phyloP scores from a whole-genome alignment of 1,284 basidiomycete species.

The Mycosarcoma maydis region DNA sequence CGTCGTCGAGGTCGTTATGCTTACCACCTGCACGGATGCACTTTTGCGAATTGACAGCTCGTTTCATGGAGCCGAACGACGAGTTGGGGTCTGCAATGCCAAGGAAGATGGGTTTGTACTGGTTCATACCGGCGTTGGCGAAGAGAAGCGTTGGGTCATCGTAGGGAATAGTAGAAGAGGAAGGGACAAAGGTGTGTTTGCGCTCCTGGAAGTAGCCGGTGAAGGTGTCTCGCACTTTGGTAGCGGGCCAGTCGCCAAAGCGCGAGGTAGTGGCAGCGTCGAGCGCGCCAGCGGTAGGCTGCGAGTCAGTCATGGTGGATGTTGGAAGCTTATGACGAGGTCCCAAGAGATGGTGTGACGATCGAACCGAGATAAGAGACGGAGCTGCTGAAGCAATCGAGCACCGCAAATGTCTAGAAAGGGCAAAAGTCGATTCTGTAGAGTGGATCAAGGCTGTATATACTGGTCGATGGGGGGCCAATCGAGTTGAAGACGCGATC shows the following conservation, averaged over 20 bases:
- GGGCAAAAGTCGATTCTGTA: not conserved
- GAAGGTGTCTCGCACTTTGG: slow-evolving; percentile 78
- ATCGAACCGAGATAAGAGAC: not conserved
- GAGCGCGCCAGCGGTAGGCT: slow-evolving; percentile 8
- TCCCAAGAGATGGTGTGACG: no score
- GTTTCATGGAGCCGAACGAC: slow-evolving; percentile 84
- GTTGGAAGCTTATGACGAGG: not conserved
- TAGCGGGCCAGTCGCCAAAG: slow-evolving; percentile 75
- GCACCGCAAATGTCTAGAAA: slow-evolving; percentile 1
- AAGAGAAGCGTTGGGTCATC: slow-evolving; percentile 91
- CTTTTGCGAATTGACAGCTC: slow-evolving; percentile 95
- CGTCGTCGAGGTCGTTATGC: slow-evolving; percentile 98
- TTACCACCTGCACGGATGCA: slow-evolving; percentile 98
- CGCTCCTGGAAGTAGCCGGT: slow-evolving; percentile 81
- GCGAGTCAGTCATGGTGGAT: slow-evolving; percentile 27
- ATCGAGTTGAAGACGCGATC: not conserved
- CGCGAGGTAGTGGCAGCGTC: slow-evolving; percentile 58
- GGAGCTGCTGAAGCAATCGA: not conserved
- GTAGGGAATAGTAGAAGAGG: slow-evolving; percentile 91
- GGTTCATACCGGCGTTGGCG: slow-evolving; percentile 79
- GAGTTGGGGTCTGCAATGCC: slow-evolving; percentile 94
- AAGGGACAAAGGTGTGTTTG: slow-evolving; percentile 90
- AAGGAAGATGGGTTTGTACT: slow-evolving; percentile 92
- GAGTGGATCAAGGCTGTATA: slow-evolving; percentile 5
- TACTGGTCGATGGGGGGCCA: slow-evolving; percentile 5